Evolutionary conservation across 106 monocot genomes (phyloP).

Genomic region (Apostasia ramifera): DNA sequence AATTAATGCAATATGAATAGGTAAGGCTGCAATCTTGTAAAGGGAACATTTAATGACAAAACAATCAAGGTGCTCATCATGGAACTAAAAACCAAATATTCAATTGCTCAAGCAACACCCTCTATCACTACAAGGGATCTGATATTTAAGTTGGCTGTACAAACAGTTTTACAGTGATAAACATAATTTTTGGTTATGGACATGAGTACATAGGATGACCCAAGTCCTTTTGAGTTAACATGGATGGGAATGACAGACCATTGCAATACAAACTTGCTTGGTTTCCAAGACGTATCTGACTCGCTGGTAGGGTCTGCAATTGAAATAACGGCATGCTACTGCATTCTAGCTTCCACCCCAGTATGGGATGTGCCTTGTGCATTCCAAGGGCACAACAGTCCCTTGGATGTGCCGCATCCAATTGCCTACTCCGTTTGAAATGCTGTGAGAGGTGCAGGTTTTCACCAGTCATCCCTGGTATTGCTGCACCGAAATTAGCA

Average conservation of each 20-base stretch:
- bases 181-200: neutral
- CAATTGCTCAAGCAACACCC: neutral
- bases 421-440: constrained; percentile 42
- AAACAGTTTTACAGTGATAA: neutral
- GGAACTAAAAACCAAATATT: neutral
- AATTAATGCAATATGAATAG: constrained; percentile 3
- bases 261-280: constrained; percentile 52
- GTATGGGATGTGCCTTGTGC: constrained; percentile 24
- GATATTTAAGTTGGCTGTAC: neutral
- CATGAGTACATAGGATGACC: neutral
- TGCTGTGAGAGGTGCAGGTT: constrained; percentile 34
- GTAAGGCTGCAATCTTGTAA: neutral
- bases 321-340: constrained; percentile 37
- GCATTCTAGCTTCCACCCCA: constrained; percentile 42
- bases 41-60: neutral
- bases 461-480: constrained; percentile 48
- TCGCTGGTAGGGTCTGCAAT: constrained; percentile 28
- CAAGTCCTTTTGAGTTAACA: constrained; percentile 14
- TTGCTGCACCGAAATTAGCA: constrained; percentile 69
- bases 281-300: constrained; percentile 24
- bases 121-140: neutral
- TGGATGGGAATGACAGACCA: constrained; percentile 58
- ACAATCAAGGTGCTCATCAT: neutral
- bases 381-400: constrained; percentile 29
- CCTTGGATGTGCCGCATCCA: constrained; percentile 27